Conservation (phyloP, 139 green algal genomes). For the Coelastrella sp. region DNA sequence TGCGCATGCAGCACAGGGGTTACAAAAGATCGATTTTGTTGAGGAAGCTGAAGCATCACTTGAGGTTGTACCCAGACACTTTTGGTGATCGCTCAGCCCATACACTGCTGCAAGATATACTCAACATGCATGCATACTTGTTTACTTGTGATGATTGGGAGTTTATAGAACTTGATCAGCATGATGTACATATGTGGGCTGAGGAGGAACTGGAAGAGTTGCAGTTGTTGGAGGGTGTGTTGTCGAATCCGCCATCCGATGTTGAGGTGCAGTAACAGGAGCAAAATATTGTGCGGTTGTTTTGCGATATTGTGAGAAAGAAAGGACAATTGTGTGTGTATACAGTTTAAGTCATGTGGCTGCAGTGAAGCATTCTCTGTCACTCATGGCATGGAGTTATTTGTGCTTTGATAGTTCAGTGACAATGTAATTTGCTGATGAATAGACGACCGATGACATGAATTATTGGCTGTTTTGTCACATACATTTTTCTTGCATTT, state of each 20-base stretch:
- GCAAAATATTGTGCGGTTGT: too few species aligned
- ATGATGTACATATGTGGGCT: neutral
- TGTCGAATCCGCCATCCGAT: neutral
- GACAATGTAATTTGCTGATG: too few species aligned
- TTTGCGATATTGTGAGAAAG: too few species aligned
- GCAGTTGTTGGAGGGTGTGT: neutral
- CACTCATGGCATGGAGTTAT: too few species aligned
- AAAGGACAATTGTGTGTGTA: too few species aligned
- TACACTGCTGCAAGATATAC: neutral
- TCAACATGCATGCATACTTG: neutral
- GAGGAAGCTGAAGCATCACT: neutral
- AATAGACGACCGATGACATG: too few species aligned
- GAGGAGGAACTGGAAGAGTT: neutral
- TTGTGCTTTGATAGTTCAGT: too few species aligned
- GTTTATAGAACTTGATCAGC: neutral
- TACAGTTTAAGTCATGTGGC: too few species aligned
- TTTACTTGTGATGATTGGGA: neutral
- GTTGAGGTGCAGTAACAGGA: too few species aligned
- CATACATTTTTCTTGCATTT: too few species aligned
- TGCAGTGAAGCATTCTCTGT: too few species aligned
- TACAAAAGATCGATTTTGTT: neutral
- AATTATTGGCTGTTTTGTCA: too few species aligned
- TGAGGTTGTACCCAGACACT: neutral
- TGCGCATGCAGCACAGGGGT: neutral
- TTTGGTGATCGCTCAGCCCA: neutral